A percentile compares a stretch with the other conserved stretches of the same genome.
These are phyloP conservation scores for Arxiozyma bovina DNA, from an alignment of 1,139 yeast species.

Conservation along the genomic window DNA sequence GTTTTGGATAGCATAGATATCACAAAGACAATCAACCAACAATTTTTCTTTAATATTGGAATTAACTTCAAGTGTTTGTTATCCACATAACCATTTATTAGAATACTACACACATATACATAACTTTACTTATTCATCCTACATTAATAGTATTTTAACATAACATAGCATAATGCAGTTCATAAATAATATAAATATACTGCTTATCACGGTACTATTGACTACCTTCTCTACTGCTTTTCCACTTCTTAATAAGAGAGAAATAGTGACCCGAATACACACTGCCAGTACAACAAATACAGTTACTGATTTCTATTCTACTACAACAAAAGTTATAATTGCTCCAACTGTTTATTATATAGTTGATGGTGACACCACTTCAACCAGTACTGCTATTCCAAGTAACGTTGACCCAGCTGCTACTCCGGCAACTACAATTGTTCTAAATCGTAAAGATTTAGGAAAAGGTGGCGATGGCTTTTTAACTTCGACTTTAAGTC, in stretches of 20 bases:
- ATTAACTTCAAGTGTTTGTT: neutral
- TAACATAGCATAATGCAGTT: neutral
- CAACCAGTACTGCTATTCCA: conserved; percentile 44
- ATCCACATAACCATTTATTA: neutral
- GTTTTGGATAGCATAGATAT: too few relatives aligned
- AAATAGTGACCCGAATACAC: conserved; percentile 48
- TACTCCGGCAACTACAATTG: conserved; percentile 29
- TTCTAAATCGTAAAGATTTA: conserved; percentile 19
- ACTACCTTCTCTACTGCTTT: conserved; percentile 12
- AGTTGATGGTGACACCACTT: conserved; percentile 53
- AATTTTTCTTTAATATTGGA: too few relatives aligned
- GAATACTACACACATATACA: neutral
- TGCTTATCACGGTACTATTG: neutral
- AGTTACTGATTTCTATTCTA: conserved; percentile 43
- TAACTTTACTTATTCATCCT: too few relatives aligned
- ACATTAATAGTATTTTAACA: neutral
- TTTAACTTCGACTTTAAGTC: conserved; percentile 12
- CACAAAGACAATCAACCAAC: neutral
- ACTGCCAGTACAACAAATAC: conserved; percentile 53
- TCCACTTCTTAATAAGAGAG: conserved; percentile 30
- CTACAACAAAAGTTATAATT: conserved; percentile 51
- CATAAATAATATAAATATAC: neutral
- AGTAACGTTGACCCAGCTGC: conserved; percentile 29
- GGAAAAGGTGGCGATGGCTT: conserved; percentile 16
- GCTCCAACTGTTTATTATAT: conserved; percentile 65